Evolutionary conservation across 2,329 filamentous ascomycete species (phyloP).

Genomic region (Verticillium albo-atrum): DNA sequence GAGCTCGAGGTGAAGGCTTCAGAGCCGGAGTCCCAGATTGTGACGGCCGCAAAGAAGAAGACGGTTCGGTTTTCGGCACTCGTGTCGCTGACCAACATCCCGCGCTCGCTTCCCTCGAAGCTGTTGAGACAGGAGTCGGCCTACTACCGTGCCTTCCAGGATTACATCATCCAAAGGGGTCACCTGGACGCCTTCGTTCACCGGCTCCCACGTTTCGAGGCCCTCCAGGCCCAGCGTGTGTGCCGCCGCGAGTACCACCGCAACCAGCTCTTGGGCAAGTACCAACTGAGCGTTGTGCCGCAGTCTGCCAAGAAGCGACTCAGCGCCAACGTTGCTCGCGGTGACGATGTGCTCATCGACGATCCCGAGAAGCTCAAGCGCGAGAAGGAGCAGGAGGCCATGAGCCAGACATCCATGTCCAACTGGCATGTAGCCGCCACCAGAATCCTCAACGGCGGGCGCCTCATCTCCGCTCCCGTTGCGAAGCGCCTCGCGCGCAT

Average conservation of each 20-base stretch:
- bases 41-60: conserved; percentile 53
- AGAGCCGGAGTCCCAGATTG: conserved; percentile 19
- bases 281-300: conserved; percentile 67
- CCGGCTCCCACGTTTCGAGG: conserved; percentile 80
- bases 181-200: conserved; percentile 77
- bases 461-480: conserved; percentile 59
- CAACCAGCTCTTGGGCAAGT: conserved; percentile 80
- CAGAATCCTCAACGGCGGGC: conserved; percentile 60
- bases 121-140: conserved; percentile 63
- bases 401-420: conserved; percentile 62
- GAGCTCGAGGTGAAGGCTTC: conserved; percentile 17
- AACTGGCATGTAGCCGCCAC: conserved; percentile 58
- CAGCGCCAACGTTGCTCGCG: conserved; percentile 68
- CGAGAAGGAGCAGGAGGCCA: conserved; percentile 78
- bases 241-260: conserved; percentile 69
- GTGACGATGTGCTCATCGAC: conserved; percentile 59
- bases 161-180: conserved; percentile 62
- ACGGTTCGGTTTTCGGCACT: conserved; percentile 68
- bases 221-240: conserved; percentile 76
- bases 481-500: conserved; percentile 56
- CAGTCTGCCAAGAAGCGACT: conserved; percentile 67
- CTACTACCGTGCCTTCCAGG: conserved; percentile 85
- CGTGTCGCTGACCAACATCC: conserved; percentile 37
- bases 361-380: conserved; percentile 58
- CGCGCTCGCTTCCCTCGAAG: conserved; percentile 47